These are phyloP conservation scores for Exophiala oligosperma DNA, from an alignment of 2,329 filamentous ascomycete genomes.

Conservation along the genomic window DNA sequence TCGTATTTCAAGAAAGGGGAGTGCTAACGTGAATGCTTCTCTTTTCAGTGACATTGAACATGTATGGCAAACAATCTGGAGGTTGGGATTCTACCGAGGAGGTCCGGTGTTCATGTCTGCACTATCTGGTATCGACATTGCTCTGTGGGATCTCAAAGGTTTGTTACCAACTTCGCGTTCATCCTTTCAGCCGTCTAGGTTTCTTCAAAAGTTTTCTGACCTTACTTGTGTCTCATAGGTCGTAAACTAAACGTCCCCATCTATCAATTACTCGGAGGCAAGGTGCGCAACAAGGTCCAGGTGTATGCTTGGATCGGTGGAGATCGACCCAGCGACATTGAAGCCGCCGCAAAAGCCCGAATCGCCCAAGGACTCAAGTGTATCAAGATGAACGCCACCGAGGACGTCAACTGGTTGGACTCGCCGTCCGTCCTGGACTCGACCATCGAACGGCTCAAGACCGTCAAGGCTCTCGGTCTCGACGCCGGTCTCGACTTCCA, in stretches of 20 bases:
- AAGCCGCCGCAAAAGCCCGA: slow-evolving; percentile 56
- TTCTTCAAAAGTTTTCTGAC: background rate
- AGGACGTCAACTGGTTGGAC: slow-evolving; percentile 72
- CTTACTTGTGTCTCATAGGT: slow-evolving; percentile 8
- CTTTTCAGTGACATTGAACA: slow-evolving; percentile 66
- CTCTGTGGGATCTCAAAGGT: slow-evolving; percentile 75
- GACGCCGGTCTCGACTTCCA: slow-evolving; percentile 78
- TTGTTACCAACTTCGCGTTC: background rate
- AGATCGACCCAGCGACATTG: slow-evolving; percentile 65
- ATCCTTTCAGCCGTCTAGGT: background rate
- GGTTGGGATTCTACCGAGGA: slow-evolving; percentile 72
- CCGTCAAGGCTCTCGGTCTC: slow-evolving; percentile 68
- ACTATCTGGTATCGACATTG: slow-evolving; percentile 74
- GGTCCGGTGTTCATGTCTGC: slow-evolving; percentile 81
- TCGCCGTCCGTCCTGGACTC: slow-evolving; percentile 64
- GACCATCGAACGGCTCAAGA: slow-evolving; percentile 66
- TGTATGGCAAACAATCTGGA: slow-evolving; percentile 67
- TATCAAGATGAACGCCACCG: slow-evolving; percentile 75
- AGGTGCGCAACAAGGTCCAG: slow-evolving; percentile 64
- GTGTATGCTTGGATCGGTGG: slow-evolving; percentile 77
- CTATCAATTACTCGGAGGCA: slow-evolving; percentile 72
- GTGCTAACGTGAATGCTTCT: background rate
- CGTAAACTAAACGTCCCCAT: slow-evolving; percentile 65
- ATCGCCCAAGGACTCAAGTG: slow-evolving; percentile 40
- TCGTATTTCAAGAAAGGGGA: background rate